These are phyloP conservation scores for Parietaria judaica DNA, from an alignment of 306 rosid species.

Conservation along the genomic window DNA sequence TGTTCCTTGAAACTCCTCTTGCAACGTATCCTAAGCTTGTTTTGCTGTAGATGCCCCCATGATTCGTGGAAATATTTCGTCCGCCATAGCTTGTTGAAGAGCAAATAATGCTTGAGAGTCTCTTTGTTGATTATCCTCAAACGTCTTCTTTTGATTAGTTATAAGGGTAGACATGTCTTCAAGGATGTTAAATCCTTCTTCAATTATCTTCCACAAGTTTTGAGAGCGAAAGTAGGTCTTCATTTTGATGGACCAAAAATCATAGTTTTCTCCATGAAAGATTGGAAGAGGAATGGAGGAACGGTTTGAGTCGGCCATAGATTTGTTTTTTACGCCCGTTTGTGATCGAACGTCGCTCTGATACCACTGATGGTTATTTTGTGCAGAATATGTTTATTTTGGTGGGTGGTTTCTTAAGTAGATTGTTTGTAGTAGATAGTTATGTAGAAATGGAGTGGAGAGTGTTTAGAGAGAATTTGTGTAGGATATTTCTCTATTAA, in stretches of 20 bases:
- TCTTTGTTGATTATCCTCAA: not conserved
- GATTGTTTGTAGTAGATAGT: too few relatives aligned
- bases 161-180: not conserved
- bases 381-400: too few relatives aligned
- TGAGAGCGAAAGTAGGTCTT: slow-evolving; percentile 2
- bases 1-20: not conserved
- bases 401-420: too few relatives aligned
- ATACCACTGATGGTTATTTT: not conserved
- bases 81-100: not conserved
- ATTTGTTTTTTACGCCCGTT: not conserved
- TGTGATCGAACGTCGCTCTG: not conserved
- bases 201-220: slow-evolving; percentile 7
- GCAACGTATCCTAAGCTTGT: not conserved
- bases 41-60: not conserved
- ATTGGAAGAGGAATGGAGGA: not conserved
- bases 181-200: not conserved
- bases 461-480: too few relatives aligned
- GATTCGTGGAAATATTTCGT: not conserved
- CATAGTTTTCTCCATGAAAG: not conserved
- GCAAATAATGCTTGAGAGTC: not conserved
- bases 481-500: too few relatives aligned
- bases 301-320: not conserved
- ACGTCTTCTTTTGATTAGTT: not conserved
- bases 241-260: slow-evolving; percentile 7
- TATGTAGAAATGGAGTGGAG: too few relatives aligned